Percentiles rank a stretch among this genome's conserved stretches.
Conservation (phyloP, 139 green algal species). For the Chlorella sorokiniana region DNA sequence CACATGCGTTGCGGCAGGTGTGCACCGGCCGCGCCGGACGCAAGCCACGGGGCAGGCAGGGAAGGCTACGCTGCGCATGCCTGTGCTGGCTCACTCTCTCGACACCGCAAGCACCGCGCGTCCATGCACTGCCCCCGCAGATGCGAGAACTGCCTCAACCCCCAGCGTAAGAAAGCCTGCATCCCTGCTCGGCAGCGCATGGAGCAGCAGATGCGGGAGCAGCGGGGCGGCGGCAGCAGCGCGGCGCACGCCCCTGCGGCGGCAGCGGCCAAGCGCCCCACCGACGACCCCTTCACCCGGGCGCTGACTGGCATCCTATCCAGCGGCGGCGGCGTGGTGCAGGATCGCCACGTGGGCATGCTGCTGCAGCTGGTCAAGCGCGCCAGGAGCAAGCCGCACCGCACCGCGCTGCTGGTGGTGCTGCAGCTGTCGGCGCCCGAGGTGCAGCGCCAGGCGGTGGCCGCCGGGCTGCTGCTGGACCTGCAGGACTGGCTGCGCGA, state of each 20-base stretch:
- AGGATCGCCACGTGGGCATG: slow-evolving; percentile 13
- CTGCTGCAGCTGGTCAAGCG: slow-evolving; percentile 30
- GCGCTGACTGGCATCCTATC: slow-evolving; percentile 26
- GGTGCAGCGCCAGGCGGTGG: slow-evolving; percentile 28
- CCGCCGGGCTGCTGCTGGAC: slow-evolving; percentile 9
- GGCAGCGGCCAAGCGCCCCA: neutral
- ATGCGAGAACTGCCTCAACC: slow-evolving; percentile 51
- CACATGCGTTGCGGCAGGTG: slow-evolving; percentile 4
- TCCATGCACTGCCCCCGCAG: neutral
- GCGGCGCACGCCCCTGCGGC: neutral
- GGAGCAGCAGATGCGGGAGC: slow-evolving; percentile 1
- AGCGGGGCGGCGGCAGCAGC: neutral
- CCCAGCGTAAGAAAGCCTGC: slow-evolving; percentile 45
- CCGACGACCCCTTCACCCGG: slow-evolving; percentile 22
- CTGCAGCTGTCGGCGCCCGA: slow-evolving; percentile 26
- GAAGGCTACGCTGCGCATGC: no score
- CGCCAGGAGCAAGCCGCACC: slow-evolving; percentile 28
- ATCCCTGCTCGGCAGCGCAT: slow-evolving; percentile 10
- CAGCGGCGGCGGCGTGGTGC: slow-evolving; percentile 27
- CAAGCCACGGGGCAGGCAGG: no score
- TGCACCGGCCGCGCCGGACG: no score
- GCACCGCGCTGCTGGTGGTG: slow-evolving; percentile 32
- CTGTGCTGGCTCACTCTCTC: neutral
- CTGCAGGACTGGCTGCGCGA: slow-evolving; percentile 42
- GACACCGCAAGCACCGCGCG: neutral